Evolutionary conservation across 2,329 filamentous ascomycete species (phyloP).

Genomic region (Colletotrichum agaves): DNA sequence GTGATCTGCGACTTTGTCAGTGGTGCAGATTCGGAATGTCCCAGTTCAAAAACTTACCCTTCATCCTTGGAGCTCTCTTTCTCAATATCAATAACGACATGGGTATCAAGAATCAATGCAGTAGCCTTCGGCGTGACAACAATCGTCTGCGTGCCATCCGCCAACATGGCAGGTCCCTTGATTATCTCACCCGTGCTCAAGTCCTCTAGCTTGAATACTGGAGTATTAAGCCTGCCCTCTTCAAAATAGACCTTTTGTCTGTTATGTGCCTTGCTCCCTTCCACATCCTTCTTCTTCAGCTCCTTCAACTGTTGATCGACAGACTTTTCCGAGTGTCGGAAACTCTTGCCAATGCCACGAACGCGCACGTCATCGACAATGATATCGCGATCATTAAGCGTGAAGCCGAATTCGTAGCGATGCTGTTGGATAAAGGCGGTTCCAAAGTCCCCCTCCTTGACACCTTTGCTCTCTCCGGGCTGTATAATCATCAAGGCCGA

Average conservation of each 20-base stretch:
- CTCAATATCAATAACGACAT: conserved; percentile 87
- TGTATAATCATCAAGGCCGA: conserved; percentile 91
- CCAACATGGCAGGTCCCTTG: conserved; percentile 84
- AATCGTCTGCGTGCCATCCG: conserved; percentile 90
- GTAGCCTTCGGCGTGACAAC: conserved; percentile 83
- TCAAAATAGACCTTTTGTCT: conserved; percentile 81
- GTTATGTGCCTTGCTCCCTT: conserved; percentile 71
- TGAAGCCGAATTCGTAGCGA: conserved; percentile 93
- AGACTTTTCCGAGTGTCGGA: conserved; percentile 80
- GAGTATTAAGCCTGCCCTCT: conserved; percentile 79
- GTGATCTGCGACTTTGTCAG: conserved; percentile 37
- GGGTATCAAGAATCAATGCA: conserved; percentile 83
- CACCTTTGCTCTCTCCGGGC: conserved; percentile 72
- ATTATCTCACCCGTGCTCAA: conserved; percentile 78
- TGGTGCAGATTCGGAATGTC: conserved; percentile 10
- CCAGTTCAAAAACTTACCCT: conserved; percentile 42
- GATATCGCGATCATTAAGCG: conserved; percentile 83
- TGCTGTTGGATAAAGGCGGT: conserved; percentile 88
- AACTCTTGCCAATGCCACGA: conserved; percentile 89
- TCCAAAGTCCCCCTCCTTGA: conserved; percentile 81
- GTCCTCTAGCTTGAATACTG: conserved; percentile 84
- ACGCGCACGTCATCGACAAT: conserved; percentile 92
- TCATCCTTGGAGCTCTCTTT: conserved; percentile 56
- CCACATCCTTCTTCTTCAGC: conserved; percentile 68
- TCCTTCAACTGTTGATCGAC: conserved; percentile 85